Evolutionary conservation across 495 filamentous ascomycete genomes (phyloP), one percentile per base, ranked within the genome.

Genomic region (Aspergillus biplanus): DNA sequence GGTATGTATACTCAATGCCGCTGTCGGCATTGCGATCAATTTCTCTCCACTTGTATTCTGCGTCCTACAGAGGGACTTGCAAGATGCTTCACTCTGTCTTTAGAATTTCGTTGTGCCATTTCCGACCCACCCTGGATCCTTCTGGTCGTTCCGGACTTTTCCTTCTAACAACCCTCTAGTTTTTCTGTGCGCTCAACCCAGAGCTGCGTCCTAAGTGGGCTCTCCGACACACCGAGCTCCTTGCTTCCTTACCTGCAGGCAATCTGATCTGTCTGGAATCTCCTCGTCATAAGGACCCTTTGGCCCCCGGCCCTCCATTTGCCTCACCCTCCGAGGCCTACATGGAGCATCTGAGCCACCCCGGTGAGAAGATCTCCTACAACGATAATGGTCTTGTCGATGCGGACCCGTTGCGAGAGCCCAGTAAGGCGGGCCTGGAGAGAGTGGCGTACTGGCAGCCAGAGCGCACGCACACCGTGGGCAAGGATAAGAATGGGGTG

Each of bases 261-360:
- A 74, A 80, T 35, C 76, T 96, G 52, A 82, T 95, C 47, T 95
- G 92, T 68, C 75, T 95, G 53, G 92, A 96, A 75, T 96, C 90
- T 73, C 92, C 92, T 0, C 84, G 88, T 15, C 82, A 83, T 64
- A 94, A 93, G 73, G 73, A 83, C 35, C 79, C 86, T 4, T 79
- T 74, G 34, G 78, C 79, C 16, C 78, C 81, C 5, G 92, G 91
- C 0, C 92, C 92, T 15, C 92, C 92, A 33, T 93, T 82, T 76
- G 81, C 85, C 35, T 69, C 89, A 5, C 79, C 85, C 5, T 80
- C 85, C 3, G 75, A 82, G 58, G 81, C 89, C 7, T 93, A 96
- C 67, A 69, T 85, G 62, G 86, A 82, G 58, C 86, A 91, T 67
- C 79, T 93, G 52, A 79, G 77, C 54, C 80, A 83, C 49, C 90